Percentiles rank a stretch among this genome's conserved stretches.
These are phyloP conservation scores for Coniosporium apollinis DNA, from an alignment of 495 filamentous ascomycete genomes.

Conservation along the genomic window DNA sequence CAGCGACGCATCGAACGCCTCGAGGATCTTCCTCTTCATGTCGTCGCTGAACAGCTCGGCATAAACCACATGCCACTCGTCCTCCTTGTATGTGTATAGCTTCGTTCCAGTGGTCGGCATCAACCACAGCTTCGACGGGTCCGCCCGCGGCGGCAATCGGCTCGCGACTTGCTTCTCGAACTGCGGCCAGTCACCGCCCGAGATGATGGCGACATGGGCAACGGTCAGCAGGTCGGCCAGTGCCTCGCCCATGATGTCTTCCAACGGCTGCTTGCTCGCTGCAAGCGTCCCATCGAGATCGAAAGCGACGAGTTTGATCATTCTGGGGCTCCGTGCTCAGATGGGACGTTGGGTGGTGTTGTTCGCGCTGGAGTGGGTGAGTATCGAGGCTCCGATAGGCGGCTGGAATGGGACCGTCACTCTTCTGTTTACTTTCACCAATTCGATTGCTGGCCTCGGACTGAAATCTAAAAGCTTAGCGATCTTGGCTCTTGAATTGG, in stretches of 20 bases:
- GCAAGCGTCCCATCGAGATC: slow-evolving; percentile 10
- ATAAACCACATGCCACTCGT: slow-evolving; percentile 10
- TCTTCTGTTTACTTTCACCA: no score
- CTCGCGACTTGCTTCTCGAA: slow-evolving; percentile 9
- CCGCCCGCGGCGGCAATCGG: slow-evolving; percentile 10
- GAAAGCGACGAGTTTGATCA: slow-evolving; percentile 8
- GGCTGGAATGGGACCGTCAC: no score
- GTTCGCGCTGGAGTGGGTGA: no score
- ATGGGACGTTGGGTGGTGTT: no score
- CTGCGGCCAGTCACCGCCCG: slow-evolving; percentile 6
- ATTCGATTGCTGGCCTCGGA: no score
- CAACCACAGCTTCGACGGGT: slow-evolving; percentile 14
- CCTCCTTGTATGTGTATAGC: slow-evolving; percentile 10
- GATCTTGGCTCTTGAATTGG: no score
- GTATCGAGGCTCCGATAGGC: no score
- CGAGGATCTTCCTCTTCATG: slow-evolving; percentile 8
- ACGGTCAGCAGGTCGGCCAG: slow-evolving; percentile 6
- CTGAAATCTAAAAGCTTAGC: no score
- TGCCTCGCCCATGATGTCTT: slow-evolving; percentile 5
- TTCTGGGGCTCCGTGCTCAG: no score
- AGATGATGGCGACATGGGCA: slow-evolving; percentile 5
- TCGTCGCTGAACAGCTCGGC: slow-evolving; percentile 11
- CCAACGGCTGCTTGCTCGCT: slow-evolving; percentile 6
- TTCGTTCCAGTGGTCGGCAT: slow-evolving; percentile 16
- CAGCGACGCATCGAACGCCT: slow-evolving; percentile 9